Evolutionary conservation across 1,284 basidiomycete species (phyloP).

Genomic region (Ganoderma sp.): DNA sequence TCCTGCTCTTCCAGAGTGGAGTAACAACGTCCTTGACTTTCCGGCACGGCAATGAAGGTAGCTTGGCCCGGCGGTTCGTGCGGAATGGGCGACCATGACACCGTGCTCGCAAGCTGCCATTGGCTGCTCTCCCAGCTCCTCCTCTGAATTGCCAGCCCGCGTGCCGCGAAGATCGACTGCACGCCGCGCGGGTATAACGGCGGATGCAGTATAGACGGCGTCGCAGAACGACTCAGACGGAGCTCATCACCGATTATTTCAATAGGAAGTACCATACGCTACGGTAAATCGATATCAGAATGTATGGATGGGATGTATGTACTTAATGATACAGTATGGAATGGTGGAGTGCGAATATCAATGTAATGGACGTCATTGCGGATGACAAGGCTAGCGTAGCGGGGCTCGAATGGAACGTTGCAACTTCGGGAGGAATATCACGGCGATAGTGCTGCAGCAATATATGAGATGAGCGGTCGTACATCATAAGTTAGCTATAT

Average conservation of each 20-base stretch:
- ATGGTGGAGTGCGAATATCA: constrained; percentile 25
- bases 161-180: background rate
- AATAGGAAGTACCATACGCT: constrained; percentile 27
- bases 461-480: constrained; percentile 17
- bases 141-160: background rate
- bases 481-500: constrained; percentile 28
- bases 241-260: constrained; percentile 25
- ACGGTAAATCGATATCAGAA: constrained; percentile 20
- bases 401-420: constrained; percentile 4
- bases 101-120: constrained; percentile 19
- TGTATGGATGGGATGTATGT: constrained; percentile 21
- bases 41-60: background rate
- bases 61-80: constrained; percentile 7
- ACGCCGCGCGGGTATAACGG: background rate
- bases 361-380: constrained; percentile 13
- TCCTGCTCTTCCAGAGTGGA: background rate
- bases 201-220: background rate
- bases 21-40: background rate
- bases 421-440: background rate
- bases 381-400: constrained; percentile 5
- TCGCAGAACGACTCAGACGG: background rate
- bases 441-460: constrained; percentile 28
- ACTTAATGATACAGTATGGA: constrained; percentile 32
- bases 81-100: constrained; percentile 19
- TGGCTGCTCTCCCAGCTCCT: constrained; percentile 14